Evolutionary conservation across 768 basidiomycete genomes (phyloP), one percentile per base, ranked within the genome.

Genomic region (Kwoniella dejecticola): DNA sequence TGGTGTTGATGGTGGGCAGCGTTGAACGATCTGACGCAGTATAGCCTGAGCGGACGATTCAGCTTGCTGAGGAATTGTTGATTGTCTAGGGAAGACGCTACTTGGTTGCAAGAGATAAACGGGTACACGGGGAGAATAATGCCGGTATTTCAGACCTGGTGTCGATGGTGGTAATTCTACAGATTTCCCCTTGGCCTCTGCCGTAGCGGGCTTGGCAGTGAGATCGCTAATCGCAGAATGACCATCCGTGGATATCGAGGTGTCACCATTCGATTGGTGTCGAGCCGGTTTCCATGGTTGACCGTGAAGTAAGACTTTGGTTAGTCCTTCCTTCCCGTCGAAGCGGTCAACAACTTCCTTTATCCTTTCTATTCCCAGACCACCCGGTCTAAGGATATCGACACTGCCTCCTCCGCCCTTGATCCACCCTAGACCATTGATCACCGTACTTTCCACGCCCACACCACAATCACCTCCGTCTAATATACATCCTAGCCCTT

Each of bases 81-180:
- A 68, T 2, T 86, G 61, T 15, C 59, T 47, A 38, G 68, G 85
- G 63, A 84, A 82, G 38, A 64, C 62, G 45, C 60, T 68, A 38
- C 66, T 66, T 1, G 79, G 79, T 26, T 69, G 53, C 1, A 92
- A 81, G 5, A 98, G 84, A 21, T 84, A 85, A 29, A 97, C 90
- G 1, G 92, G 91, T 3, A 93, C 87, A 0, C 87, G 81, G 1
- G 96, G 96, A 23, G 94, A 89, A 77, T 99, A 99, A 80, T 99
- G 96, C 52, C 88, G 85, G 78, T 99, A 99, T 80, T 99, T 99
- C 94, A 97, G 96, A 30, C 96, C 96, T 1, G 96, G 96, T 0
- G 96, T 98, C 7, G 91, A 92, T 8, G 96, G 96, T 0, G 87
- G 50, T 29, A 62, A 23, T 13, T 38, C 33, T 26, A 41, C 27